Evolutionary conservation across 495 filamentous ascomycete species (phyloP).

Genomic region (Penicillium canescens): DNA sequence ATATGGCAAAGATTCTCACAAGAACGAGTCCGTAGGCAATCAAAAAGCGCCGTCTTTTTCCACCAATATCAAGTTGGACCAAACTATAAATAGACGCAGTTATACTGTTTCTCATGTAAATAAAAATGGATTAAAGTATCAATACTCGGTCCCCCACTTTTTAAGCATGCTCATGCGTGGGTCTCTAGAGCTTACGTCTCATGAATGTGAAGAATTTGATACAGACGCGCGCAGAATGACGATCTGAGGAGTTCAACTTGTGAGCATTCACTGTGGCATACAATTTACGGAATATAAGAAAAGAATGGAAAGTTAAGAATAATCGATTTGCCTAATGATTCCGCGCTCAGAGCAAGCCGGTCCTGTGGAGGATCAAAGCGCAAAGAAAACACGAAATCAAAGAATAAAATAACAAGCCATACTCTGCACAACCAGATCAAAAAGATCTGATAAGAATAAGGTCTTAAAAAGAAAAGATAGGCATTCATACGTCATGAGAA

Average conservation of each 20-base stretch:
- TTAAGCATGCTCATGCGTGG: no score
- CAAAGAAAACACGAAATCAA: background rate
- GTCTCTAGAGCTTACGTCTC: no score
- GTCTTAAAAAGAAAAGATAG: conserved; percentile 3
- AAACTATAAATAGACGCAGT: no score
- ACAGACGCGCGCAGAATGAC: background rate
- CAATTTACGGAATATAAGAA: background rate
- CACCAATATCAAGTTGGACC: no score
- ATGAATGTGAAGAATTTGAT: no score
- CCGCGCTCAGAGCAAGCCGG: conserved; percentile 1
- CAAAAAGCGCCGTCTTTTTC: no score
- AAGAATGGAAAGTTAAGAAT: background rate
- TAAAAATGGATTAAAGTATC: no score
- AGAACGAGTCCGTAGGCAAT: no score
- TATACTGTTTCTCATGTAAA: no score
- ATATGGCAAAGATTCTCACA: no score
- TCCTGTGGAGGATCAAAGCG: background rate
- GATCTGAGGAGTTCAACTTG: background rate
- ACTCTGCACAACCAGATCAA: conserved; percentile 6
- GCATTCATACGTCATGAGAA: conserved; percentile 4
- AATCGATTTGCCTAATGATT: conserved; percentile 1
- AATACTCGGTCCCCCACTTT: no score
- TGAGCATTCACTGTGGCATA: background rate
- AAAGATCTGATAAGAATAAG: conserved; percentile 6
- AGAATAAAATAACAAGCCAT: conserved; percentile 1